These are phyloP conservation scores for Closterium sp. DNA, from an alignment of 139 green algal species.

Conservation along the genomic window DNA sequence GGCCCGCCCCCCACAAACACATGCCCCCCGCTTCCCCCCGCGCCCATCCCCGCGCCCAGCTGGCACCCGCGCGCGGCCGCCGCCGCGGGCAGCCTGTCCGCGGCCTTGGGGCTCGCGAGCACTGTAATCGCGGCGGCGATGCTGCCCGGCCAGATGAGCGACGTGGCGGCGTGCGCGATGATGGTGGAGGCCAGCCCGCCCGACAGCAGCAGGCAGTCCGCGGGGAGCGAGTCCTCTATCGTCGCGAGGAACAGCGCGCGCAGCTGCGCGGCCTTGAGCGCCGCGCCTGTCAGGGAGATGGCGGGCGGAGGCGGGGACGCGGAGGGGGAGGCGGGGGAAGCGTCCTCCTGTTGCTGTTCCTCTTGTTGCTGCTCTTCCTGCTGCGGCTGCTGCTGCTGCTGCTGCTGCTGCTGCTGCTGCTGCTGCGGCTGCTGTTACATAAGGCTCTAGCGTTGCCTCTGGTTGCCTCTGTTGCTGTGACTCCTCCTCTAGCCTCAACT, in stretches of 20 bases:
- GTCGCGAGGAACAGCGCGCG: conserved; percentile 13
- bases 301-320: background rate
- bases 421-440: background rate
- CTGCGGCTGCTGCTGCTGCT: background rate
- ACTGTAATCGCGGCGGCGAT: conserved; percentile 18
- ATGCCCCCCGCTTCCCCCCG: background rate
- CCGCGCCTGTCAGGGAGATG: background rate
- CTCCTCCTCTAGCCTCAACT: background rate
- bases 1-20: conserved; percentile 1
- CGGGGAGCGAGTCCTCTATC: conserved; percentile 20
- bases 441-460: background rate
- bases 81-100: background rate
- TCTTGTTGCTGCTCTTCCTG: background rate
- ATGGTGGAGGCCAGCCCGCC: conserved; percentile 26
- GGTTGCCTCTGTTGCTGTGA: background rate
- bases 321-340: background rate
- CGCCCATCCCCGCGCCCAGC: conserved; percentile 7
- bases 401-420: background rate
- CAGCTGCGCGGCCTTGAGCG: conserved; percentile 27
- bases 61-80: conserved; percentile 11
- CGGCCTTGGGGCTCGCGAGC: background rate
- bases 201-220: conserved; percentile 40
- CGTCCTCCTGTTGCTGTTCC: background rate
- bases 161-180: conserved; percentile 17
- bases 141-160: background rate